Evolutionary conservation across 495 filamentous ascomycete species (phyloP).

Genomic region (Talaromyces liani): DNA sequence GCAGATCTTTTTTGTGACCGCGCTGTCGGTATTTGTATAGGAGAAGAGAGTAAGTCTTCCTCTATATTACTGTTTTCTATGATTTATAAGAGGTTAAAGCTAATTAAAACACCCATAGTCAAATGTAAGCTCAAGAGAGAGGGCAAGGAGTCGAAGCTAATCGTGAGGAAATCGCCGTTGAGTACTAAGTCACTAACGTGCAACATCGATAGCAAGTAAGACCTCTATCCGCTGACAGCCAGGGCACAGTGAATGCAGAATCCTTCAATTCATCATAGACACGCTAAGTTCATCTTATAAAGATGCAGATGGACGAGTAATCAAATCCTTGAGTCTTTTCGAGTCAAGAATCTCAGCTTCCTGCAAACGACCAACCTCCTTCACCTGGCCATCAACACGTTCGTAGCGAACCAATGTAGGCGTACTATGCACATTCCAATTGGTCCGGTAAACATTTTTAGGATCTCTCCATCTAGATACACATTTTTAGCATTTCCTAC

Average conservation of each 20-base stretch:
- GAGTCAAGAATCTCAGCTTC: conserved; percentile 24
- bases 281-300: neutral
- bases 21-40: too few relatives aligned
- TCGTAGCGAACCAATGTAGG: conserved; percentile 24
- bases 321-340: conserved; percentile 11
- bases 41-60: too few relatives aligned
- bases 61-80: too few relatives aligned
- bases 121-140: too few relatives aligned
- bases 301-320: neutral
- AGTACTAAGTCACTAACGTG: neutral
- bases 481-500: neutral
- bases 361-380: conserved; percentile 19
- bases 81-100: too few relatives aligned
- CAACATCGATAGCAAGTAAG: neutral
- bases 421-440: conserved; percentile 19
- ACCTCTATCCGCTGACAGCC: too few relatives aligned
- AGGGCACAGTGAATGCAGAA: too few relatives aligned
- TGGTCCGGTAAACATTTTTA: conserved; percentile 21
- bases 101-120: too few relatives aligned
- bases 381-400: conserved; percentile 17
- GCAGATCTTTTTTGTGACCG: too few relatives aligned
- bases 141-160: too few relatives aligned
- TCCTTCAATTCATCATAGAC: too few relatives aligned
- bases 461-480: conserved; percentile 21
- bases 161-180: too few relatives aligned